These are phyloP conservation scores for Strobilomyces confusus DNA, from an alignment of 768 basidiomycete species.

Conservation along the genomic window DNA sequence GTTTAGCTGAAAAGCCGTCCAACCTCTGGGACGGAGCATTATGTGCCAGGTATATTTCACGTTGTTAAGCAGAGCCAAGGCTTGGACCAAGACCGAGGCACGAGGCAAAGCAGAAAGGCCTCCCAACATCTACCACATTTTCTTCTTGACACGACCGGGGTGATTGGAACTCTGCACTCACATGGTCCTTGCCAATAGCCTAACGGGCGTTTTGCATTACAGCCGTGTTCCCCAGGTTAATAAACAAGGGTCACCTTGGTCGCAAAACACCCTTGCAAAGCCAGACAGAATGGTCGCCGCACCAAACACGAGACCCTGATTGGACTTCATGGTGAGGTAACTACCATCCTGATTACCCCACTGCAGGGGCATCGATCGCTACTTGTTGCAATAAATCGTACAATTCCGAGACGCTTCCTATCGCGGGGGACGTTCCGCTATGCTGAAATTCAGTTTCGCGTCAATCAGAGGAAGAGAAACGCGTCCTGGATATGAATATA, in stretches of 20 bases:
- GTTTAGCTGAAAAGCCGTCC: conserved; percentile 32
- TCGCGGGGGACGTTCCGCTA: conserved; percentile 36
- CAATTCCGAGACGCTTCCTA: conserved; percentile 37
- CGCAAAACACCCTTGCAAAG: conserved; percentile 47
- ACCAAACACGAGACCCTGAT: conserved; percentile 42
- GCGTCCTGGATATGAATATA: conserved; percentile 32
- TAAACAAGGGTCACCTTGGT: conserved; percentile 36
- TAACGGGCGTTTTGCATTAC: conserved; percentile 12
- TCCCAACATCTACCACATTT: conserved; percentile 43
- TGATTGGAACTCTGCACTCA: conserved; percentile 16
- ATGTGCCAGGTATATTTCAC: conserved; percentile 10
- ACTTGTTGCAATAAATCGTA: conserved; percentile 49
- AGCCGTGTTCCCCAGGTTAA: background rate
- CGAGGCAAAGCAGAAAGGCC: conserved; percentile 49
- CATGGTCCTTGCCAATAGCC: conserved; percentile 56
- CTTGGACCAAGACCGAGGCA: conserved; percentile 43
- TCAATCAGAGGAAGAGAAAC: conserved; percentile 11
- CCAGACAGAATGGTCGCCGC: conserved; percentile 37
- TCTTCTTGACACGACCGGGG: background rate
- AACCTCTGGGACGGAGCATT: background rate
- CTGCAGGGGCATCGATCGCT: conserved; percentile 41
- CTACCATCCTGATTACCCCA: conserved; percentile 48
- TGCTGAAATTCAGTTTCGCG: background rate
- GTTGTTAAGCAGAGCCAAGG: conserved; percentile 32
- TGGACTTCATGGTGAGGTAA: conserved; percentile 55